Evolutionary conservation across 441 rosid species (phyloP), one percentile per base, ranked within the genome.

Genomic region (Croton laevigatus): DNA sequence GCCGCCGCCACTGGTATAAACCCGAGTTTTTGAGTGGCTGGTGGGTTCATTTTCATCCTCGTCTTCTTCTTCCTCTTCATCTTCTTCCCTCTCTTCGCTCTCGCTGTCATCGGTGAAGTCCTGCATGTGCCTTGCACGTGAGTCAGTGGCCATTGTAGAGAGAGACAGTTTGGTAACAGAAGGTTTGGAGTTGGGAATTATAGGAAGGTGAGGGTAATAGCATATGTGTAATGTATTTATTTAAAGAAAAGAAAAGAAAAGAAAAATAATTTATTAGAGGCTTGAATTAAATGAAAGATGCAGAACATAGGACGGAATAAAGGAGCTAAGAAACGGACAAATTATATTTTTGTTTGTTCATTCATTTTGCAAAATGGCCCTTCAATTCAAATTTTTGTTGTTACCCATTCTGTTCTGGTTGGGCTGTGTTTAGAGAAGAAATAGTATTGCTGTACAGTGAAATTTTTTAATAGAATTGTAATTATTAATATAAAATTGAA

Each of bases 101-200:
- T 71, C 55, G 3, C 73, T 73, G 0, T 80, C 84, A 57, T 84
- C 82, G 6, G 85, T 65, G 71, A 49, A 68, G 65, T 83, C 71
- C 58, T 76, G 79, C 75, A 69, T 54, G 79, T 71, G 85, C 6
- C 77, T 49, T 17, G 75, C 78, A 46, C 81, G 82, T 46, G 83
- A 70, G 69, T 54, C 59, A 36, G 53, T 11, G 16, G 73, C 65
- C 64, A 69, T 68, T 65, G 59, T 16, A 55, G 12, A 13, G 22
- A 38, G 44, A 2, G 38, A 36, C 3, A 11, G 66, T 58, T 13
- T 59, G 59, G 64, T 70, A 55, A 64, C 77, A 36, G 44, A 59
- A n/a, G 2, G 23, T 16, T 19, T 8, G 34, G 55, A n/a, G 12
- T 16, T 49, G 32, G 32, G 32, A 27, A 27, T 27, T 27, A 27